Evolutionary conservation across 805 yeast genomes (phyloP).

Genomic region (Dipodascus geniculatus): DNA sequence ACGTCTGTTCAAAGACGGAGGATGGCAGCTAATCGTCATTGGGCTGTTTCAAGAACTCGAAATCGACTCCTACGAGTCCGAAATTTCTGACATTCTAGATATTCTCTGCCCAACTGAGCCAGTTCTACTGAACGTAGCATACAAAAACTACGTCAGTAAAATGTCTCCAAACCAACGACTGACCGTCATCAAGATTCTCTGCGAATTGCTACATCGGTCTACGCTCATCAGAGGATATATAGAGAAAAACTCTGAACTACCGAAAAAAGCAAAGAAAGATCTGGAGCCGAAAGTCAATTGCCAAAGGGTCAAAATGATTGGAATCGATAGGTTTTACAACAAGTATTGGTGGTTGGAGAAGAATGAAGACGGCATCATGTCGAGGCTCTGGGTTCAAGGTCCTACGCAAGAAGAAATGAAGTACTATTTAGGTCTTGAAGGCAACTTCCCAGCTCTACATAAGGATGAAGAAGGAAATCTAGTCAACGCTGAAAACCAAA

Average conservation of each 20-base stretch:
- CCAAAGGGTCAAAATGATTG: slow-evolving; percentile 65
- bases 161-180: slow-evolving; percentile 45
- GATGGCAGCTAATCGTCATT: slow-evolving; percentile 68
- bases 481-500: slow-evolving; percentile 1
- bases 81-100: slow-evolving; percentile 40
- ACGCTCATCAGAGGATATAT: slow-evolving; percentile 47
- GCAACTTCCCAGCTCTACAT: not conserved
- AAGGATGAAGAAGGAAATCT: slow-evolving; percentile 3
- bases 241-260: slow-evolving; percentile 30
- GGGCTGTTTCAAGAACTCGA: slow-evolving; percentile 53
- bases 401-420: slow-evolving; percentile 45
- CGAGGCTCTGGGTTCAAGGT: slow-evolving; percentile 73
- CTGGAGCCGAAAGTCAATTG: slow-evolving; percentile 41
- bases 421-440: slow-evolving; percentile 20
- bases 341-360: slow-evolving; percentile 93
- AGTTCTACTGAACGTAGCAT: slow-evolving; percentile 39
- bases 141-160: slow-evolving; percentile 40
- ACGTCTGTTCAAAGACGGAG: slow-evolving; percentile 70
- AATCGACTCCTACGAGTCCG: slow-evolving; percentile 37
- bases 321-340: slow-evolving; percentile 74
- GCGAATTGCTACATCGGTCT: slow-evolving; percentile 50
- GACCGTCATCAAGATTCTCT: slow-evolving; percentile 46
- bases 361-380: slow-evolving; percentile 39
- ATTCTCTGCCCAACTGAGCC: slow-evolving; percentile 42
- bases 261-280: slow-evolving; percentile 30